A percentile compares a stretch with the other conserved stretches of the same genome.
phyloP scores from a whole-genome alignment of 208 protist species.

The Trypanosoma avium region DNA sequence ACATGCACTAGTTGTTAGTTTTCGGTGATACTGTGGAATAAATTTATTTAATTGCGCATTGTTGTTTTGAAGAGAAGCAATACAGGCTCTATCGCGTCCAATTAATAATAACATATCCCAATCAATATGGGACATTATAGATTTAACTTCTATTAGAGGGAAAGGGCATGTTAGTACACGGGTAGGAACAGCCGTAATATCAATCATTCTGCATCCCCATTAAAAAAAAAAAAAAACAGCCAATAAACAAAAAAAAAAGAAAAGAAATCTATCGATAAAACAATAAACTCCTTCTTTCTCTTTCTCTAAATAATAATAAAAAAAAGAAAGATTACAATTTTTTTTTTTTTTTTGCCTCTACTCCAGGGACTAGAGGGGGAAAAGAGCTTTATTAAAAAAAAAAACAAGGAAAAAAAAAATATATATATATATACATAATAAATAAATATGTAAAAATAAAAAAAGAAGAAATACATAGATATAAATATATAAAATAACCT shows the following conservation, averaged over 20 bases:
- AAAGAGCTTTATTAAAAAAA: no score
- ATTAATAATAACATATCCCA: conserved; percentile 9
- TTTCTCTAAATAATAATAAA: no score
- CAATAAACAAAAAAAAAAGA: neutral
- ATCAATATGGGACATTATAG: neutral
- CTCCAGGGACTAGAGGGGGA: no score
- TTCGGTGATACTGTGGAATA: conserved; percentile 26
- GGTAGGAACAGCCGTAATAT: conserved; percentile 24
- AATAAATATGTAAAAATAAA: no score
- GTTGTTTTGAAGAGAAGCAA: neutral
- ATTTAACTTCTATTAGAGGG: conserved; percentile 9
- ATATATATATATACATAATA: conserved; percentile 4
- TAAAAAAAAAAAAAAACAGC: neutral
- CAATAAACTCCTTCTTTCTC: no score
- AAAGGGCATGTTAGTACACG: conserved; percentile 19
- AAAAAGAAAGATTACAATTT: no score
- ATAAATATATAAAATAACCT: no score
- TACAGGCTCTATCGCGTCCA: conserved; percentile 24
- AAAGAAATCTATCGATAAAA: neutral
- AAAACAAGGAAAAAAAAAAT: neutral
- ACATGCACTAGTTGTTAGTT: conserved; percentile 18
- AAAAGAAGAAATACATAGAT: conserved; percentile 7
- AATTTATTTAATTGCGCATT: conserved; percentile 3
- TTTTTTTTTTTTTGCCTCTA: no score
- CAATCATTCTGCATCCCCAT: conserved; percentile 25